Evolutionary conservation across 805 yeast genomes (phyloP), one percentile per base, ranked within the genome.

Genomic region (Candida michaelii): DNA sequence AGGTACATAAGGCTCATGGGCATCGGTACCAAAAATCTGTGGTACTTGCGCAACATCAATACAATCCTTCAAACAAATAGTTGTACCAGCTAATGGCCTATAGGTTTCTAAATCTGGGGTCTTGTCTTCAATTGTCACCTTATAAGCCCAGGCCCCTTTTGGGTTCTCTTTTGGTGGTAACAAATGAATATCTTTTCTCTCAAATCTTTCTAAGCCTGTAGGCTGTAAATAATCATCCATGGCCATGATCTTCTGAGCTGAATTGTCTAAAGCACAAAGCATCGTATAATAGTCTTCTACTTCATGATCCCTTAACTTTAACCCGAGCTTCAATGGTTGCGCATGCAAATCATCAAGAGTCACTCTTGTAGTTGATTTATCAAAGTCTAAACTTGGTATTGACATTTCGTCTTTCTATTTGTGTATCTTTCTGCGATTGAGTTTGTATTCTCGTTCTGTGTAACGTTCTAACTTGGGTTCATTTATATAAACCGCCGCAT

Each of bases 41-140:
- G 50, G 51, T 10, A 49, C 53, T 2, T 36, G 24, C 13, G 50
- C 53, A 27, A 45, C 29, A 18, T 49, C 53, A 23, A 49, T 32
- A 31, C 49, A 44, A 39, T 49, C 53, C 21, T 49, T 49, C 4
- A 47, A 14, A 39, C 50, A 46, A 23, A 49, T 27, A 12, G 51
- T 49, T 17, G 21, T 42, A 5, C 49, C 49, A 13, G 43, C 43
- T 14, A 49, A 40, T 6, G 45, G 45, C 24, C 52, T 44, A 3
- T 12, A 13, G 2, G 18, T 15, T 5, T 47, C 43, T 13, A 36
- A 32, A 21, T 45, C 44, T 3, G 54, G 54, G 6, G 41, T 27
- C 2, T 44, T 40, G 31, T 50, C 55, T 39, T 51, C 54, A 36
- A 51, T 51, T 2, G 49, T 45, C n/a, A 51, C 53, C 29, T 42